Evolutionary conservation across 75 land plant species (phyloP).

Genomic region (Selaginella tamariscina): DNA sequence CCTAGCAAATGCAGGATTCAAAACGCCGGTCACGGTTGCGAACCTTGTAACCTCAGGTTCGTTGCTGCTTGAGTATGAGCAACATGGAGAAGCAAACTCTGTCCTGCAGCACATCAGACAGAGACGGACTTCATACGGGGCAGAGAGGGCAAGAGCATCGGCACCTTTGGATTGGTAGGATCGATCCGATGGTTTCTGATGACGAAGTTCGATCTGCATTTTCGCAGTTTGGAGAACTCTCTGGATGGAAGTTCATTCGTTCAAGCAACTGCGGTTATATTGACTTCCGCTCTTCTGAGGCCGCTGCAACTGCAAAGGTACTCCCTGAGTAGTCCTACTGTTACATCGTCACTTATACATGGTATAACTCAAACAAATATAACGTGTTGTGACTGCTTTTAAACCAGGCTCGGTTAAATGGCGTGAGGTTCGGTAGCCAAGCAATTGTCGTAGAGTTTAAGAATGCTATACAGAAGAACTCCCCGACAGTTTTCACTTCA

Average conservation of each 20-base stretch:
- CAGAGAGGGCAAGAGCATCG: slow-evolving; percentile 32
- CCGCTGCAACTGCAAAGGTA: slow-evolving; percentile 38
- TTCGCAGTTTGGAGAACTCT: slow-evolving; percentile 35
- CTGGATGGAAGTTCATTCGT: slow-evolving; percentile 43
- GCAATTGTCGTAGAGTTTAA: slow-evolving; percentile 38
- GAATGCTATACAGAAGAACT: slow-evolving; percentile 21
- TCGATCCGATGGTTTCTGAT: slow-evolving; percentile 35
- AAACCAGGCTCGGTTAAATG: slow-evolving; percentile 40
- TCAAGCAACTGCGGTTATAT: slow-evolving; percentile 32
- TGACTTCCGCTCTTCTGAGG: slow-evolving; percentile 41
- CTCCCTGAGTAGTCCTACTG: too few species aligned
- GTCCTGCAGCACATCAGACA: slow-evolving; percentile 51
- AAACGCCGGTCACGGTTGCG: slow-evolving; percentile 41
- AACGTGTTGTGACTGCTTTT: too few species aligned
- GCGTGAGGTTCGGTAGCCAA: slow-evolving; percentile 38
- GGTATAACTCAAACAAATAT: too few species aligned
- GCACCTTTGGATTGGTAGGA: slow-evolving; percentile 38
- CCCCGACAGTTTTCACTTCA: slow-evolving; percentile 26
- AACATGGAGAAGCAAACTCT: slow-evolving; percentile 72
- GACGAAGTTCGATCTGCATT: slow-evolving; percentile 40
- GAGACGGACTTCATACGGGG: slow-evolving; percentile 29
- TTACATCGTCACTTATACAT: too few species aligned
- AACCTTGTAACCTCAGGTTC: slow-evolving; percentile 58
- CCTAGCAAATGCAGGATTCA: slow-evolving; percentile 32
- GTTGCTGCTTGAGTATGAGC: slow-evolving; percentile 61